Evolutionary conservation across 2,329 filamentous ascomycete species (phyloP), one percentile per base, ranked within the genome.

Genomic region (Ophiocordyceps sinensis): DNA sequence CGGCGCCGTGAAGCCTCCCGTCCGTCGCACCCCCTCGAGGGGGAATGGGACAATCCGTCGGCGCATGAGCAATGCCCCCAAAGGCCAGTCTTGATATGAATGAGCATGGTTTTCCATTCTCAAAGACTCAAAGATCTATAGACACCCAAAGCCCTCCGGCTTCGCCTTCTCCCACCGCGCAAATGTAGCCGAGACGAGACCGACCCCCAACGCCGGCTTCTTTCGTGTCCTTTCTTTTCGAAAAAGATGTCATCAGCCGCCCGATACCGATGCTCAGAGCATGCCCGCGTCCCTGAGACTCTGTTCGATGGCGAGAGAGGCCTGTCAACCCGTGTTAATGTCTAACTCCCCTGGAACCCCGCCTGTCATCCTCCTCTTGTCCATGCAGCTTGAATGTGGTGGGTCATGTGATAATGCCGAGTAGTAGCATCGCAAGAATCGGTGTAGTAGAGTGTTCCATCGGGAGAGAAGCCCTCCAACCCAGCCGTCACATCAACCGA

Each of bases 401-500:
- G n/a, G 15, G 17, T 35, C 9, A 9, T 35, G 15, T 15, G 15
- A 10, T 35, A 5, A 15, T 15, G 32, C 10, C 15, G 32, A 15
- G 12, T 15, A 15, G 12, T 15, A 14, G 10, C 32, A 17, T 15
- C 32, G n/a, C 32, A 3, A 15, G 9, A 7, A 15, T n/a, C 32
- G 8, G 32, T 35, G 14, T 35, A 14, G 15, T 35, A 35, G 5
- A 35, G 15, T 35, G 32, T 15, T 35, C 32, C 32, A 35, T 19
- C 32, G 9, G 15, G 32, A 35, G n/a, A 17, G 32, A 35, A 9
- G 23, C 3, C 3, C 2, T 26, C 6, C 23, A 35, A 3, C 21
- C 54, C 19, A 19, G 11, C 21, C 54, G 61, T 63, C 81, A 88
- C 82, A 88, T 87, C 67, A 94, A 85, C 67, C 85, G 89, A 55